Percentiles rank a stretch among this genome's conserved stretches.
These are phyloP conservation scores for Tuber brumale DNA, from an alignment of 495 filamentous ascomycete genomes.

Conservation along the genomic window DNA sequence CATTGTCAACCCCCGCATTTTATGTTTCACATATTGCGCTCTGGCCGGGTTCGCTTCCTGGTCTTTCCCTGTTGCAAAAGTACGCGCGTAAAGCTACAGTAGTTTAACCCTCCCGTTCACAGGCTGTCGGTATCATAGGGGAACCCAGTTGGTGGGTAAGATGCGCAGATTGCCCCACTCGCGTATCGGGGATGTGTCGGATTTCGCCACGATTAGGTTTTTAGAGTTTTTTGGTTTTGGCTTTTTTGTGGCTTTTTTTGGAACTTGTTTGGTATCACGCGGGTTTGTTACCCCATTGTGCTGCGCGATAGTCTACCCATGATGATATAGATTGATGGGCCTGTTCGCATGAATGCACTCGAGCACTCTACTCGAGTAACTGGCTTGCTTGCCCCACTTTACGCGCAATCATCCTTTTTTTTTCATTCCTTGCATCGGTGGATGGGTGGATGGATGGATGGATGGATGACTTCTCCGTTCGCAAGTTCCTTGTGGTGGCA, in stretches of 20 bases:
- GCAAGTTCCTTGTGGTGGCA: not conserved
- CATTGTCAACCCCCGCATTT: not conserved
- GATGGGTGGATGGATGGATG: too few species aligned
- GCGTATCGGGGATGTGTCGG: not conserved
- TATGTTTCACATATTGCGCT: not conserved
- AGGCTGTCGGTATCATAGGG: not conserved
- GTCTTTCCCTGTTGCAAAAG: not conserved
- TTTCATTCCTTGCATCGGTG: too few species aligned
- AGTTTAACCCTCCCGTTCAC: too few species aligned
- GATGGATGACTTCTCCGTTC: not conserved
- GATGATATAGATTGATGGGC: not conserved
- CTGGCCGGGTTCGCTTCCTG: not conserved
- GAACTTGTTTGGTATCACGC: not conserved
- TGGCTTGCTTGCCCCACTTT: not conserved
- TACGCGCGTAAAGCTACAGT: not conserved
- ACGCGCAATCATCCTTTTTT: not conserved
- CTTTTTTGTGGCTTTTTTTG: not conserved
- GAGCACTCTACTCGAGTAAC: too few species aligned
- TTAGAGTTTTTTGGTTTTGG: not conserved
- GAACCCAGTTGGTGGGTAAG: not conserved
- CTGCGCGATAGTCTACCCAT: not conserved
- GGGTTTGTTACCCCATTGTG: not conserved
- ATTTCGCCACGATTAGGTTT: conserved; percentile 1
- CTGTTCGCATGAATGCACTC: not conserved
- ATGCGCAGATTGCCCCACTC: not conserved